phyloP scores from a whole-genome alignment of 305 asterid species.

The Ilex paraguariensis region DNA sequence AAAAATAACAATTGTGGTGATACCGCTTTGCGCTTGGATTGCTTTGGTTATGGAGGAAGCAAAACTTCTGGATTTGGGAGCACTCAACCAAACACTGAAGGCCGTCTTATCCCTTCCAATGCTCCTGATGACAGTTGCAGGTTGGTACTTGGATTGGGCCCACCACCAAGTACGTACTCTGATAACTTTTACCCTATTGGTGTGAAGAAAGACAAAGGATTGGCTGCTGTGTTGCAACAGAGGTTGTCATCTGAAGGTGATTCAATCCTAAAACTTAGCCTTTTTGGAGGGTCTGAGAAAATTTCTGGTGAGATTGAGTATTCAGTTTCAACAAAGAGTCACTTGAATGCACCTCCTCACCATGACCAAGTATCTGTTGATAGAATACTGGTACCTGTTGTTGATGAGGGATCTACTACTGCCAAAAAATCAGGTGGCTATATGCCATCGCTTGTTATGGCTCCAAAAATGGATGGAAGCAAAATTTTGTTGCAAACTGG shows the following conservation, averaged over 20 bases:
- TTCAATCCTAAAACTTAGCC: constrained; percentile 67
- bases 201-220: constrained; percentile 34
- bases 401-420: constrained; percentile 91
- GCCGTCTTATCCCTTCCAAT: constrained; percentile 23
- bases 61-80: constrained; percentile 25
- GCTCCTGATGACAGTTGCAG: constrained; percentile 77
- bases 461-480: constrained; percentile 46
- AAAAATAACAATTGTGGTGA: constrained; percentile 43
- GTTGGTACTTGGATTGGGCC: constrained; percentile 93
- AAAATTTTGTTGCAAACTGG: constrained; percentile 16
- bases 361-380: constrained; percentile 25
- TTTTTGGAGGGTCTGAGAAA: constrained; percentile 51
- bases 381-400: constrained; percentile 30
- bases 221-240: constrained; percentile 17
- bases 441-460: constrained; percentile 59
- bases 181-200: constrained; percentile 33
- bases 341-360: constrained; percentile 25
- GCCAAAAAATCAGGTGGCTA: constrained; percentile 89
- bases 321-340: constrained; percentile 41
- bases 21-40: constrained; percentile 72
- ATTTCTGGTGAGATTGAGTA: constrained; percentile 38
- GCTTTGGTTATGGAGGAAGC: constrained; percentile 54
- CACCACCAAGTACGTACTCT: constrained; percentile 59
- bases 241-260: constrained; percentile 38
- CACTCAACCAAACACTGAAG: constrained; percentile 22